A percentile compares a stretch with the other conserved stretches of the same genome.
phyloP scores from a whole-genome alignment of 169 alveolate genomes.

The Plasmodium cynomolgi region DNA sequence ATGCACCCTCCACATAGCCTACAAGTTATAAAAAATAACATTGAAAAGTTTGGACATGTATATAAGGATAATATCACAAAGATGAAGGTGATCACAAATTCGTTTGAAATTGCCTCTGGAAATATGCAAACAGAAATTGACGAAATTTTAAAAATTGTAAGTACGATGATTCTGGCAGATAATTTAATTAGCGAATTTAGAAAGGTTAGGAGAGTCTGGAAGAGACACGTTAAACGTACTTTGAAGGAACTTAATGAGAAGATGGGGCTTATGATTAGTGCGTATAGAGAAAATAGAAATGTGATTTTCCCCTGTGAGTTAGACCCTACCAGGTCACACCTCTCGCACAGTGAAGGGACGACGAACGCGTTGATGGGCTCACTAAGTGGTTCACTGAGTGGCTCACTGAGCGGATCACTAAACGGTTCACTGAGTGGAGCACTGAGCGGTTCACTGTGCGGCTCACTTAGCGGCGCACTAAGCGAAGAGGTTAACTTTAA shows the following conservation, averaged over 20 bases:
- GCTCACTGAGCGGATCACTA: neutral
- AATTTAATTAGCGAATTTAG: slow-evolving; percentile 19
- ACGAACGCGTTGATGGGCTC: neutral
- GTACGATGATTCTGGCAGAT: slow-evolving; percentile 6
- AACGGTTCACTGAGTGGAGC: neutral
- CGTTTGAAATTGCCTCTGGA: slow-evolving; percentile 9
- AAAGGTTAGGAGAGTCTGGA: slow-evolving; percentile 21
- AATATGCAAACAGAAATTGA: slow-evolving; percentile 29
- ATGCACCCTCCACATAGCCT: neutral
- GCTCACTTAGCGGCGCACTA: neutral
- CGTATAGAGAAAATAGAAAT: neutral
- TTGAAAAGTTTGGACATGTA: slow-evolving; percentile 19
- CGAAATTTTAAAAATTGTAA: neutral
- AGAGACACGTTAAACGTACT: neutral
- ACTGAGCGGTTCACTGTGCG: neutral
- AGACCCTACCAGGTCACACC: neutral
- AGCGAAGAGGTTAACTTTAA: neutral
- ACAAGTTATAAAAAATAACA: slow-evolving; percentile 3
- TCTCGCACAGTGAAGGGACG: neutral
- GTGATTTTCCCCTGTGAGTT: slow-evolving; percentile 12
- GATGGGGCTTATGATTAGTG: neutral
- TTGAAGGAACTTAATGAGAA: neutral
- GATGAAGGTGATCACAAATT: neutral
- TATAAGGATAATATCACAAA: slow-evolving; percentile 10
- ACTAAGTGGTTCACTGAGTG: neutral